Conservation (phyloP, 306 rosid genomes). For the Alnus glutinosa region DNA sequence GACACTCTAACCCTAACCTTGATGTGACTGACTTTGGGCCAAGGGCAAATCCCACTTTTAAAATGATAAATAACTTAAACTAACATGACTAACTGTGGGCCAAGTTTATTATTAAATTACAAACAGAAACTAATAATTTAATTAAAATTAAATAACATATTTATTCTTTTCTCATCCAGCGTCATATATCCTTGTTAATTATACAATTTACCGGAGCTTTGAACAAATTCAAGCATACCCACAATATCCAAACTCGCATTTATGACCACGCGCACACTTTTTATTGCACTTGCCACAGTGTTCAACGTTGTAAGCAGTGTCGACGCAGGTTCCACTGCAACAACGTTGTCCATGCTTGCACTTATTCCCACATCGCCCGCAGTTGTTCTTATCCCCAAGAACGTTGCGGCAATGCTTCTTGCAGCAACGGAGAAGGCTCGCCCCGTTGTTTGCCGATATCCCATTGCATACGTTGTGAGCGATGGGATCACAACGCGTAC, state of each 20-base stretch:
- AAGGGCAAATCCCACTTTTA: too few species aligned
- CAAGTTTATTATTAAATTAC: too few species aligned
- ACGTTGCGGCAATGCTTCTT: conserved; percentile 66
- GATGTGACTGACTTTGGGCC: too few species aligned
- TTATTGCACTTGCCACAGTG: conserved; percentile 67
- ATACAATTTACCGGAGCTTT: too few species aligned
- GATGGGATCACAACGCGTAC: conserved; percentile 34
- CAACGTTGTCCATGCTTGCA: conserved; percentile 54
- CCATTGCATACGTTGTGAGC: conserved; percentile 52
- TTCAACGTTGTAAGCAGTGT: conserved; percentile 22
- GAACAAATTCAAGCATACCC: conserved; percentile 25
- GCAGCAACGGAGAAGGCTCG: conserved; percentile 58
- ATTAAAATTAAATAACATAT: too few species aligned
- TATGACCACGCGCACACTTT: conserved; percentile 44
- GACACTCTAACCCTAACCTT: too few species aligned
- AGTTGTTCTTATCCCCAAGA: conserved; percentile 60
- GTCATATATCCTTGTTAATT: too few species aligned
- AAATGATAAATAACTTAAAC: too few species aligned
- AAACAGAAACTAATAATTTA: too few species aligned
- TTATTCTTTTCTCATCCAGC: too few species aligned
- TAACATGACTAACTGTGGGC: too few species aligned
- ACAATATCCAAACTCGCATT: conserved; percentile 55
- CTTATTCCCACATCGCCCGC: conserved; percentile 51
- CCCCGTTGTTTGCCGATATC: conserved; percentile 58
- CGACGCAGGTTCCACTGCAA: conserved; percentile 51